phyloP scores from a whole-genome alignment of 768 basidiomycete species.

The Daedaleopsis nitida region DNA sequence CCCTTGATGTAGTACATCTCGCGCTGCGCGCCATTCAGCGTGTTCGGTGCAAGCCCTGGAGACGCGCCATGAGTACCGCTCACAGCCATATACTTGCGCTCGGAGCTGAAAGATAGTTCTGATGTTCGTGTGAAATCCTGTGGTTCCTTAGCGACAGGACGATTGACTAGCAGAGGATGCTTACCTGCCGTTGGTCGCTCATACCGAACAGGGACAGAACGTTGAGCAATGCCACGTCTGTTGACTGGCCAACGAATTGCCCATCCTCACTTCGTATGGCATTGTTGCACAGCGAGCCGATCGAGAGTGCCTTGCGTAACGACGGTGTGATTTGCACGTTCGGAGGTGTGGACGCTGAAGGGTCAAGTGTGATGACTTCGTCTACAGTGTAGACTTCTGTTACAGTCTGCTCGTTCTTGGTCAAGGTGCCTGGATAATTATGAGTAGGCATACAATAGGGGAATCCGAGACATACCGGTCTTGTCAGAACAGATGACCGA shows the following conservation, averaged over 20 bases:
- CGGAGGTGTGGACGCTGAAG: constrained; percentile 42
- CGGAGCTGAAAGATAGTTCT: constrained; percentile 91
- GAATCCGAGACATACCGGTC: constrained; percentile 60
- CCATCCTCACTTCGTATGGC: constrained; percentile 73
- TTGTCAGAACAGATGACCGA: constrained; percentile 99
- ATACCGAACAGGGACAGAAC: constrained; percentile 68
- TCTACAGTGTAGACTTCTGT: constrained; percentile 88
- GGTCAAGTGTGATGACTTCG: constrained; percentile 71
- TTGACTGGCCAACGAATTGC: constrained; percentile 81
- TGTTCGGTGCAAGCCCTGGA: constrained; percentile 18
- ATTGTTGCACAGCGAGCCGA: constrained; percentile 91
- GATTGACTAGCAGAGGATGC: constrained; percentile 27
- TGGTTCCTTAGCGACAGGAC: background rate
- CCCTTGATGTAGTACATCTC: constrained; percentile 94
- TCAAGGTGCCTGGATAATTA: constrained; percentile 68
- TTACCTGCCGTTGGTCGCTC: constrained; percentile 69
- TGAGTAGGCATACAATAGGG: background rate
- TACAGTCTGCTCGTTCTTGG: constrained; percentile 95
- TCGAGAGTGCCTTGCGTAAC: constrained; percentile 70
- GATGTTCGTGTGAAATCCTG: constrained; percentile 71
- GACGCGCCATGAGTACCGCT: constrained; percentile 64
- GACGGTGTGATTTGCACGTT: constrained; percentile 55
- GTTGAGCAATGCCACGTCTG: constrained; percentile 90
- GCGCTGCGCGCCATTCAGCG: constrained; percentile 38
- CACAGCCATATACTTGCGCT: constrained; percentile 92